phyloP scores from a whole-genome alignment of 306 rosid species.

The Carpinus fangiana region DNA sequence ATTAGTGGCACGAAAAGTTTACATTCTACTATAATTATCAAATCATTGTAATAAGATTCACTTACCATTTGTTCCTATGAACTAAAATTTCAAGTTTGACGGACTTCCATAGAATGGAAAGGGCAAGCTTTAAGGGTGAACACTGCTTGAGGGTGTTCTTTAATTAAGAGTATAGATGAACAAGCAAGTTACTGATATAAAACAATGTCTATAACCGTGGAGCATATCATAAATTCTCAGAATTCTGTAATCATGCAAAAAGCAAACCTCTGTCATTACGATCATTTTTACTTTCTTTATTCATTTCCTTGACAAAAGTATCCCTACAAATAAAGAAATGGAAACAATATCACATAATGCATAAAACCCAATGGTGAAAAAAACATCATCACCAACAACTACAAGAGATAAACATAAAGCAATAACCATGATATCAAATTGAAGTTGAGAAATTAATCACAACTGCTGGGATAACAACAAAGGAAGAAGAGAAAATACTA shows the following conservation, averaged over 20 bases:
- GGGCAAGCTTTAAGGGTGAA: neutral
- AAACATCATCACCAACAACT: conserved; percentile 1
- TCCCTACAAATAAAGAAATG: conserved; percentile 52
- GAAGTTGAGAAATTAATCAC: neutral
- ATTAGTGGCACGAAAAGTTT: neutral
- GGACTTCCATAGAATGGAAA: neutral
- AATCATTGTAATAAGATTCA: neutral
- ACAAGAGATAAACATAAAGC: neutral
- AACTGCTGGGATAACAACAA: neutral
- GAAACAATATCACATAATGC: neutral
- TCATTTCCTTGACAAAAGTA: conserved; percentile 84
- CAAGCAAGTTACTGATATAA: conserved; percentile 12
- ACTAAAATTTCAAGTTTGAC: neutral
- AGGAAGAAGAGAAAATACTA: neutral
- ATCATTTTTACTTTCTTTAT: conserved; percentile 88
- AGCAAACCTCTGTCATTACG: conserved; percentile 93
- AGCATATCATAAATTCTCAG: conserved; percentile 15
- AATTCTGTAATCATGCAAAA: conserved; percentile 20
- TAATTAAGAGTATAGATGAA: neutral
- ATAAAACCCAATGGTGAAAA: neutral
- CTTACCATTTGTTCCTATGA: neutral
- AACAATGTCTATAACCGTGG: conserved; percentile 14
- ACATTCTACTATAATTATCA: neutral
- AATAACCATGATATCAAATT: neutral
- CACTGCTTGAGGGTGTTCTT: neutral